Conservation (phyloP, 768 basidiomycete genomes). For the Tremella fuciformis region DNA sequence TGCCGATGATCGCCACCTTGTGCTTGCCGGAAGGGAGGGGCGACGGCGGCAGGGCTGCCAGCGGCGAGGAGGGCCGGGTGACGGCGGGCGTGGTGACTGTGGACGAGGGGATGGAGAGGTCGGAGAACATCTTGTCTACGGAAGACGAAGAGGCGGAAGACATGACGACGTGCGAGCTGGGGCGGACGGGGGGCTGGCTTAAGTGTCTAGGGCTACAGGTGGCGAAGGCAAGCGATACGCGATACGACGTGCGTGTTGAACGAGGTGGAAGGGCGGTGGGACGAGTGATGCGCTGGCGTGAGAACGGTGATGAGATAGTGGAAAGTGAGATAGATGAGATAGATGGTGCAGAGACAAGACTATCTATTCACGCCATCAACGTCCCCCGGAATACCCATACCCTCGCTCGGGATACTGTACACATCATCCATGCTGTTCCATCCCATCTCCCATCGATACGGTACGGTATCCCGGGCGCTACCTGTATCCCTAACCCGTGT, state of each 20-base stretch:
- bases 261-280: background rate
- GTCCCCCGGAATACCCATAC: no score
- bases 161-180: slow-evolving; percentile 20
- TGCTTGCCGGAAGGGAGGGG: slow-evolving; percentile 47
- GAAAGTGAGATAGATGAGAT: background rate
- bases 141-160: slow-evolving; percentile 23
- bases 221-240: background rate
- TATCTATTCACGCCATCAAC: no score
- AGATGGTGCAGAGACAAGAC: background rate
- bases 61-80: slow-evolving; percentile 49
- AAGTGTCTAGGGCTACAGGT: background rate
- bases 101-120: slow-evolving; percentile 39
- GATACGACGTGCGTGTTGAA: background rate
- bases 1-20: slow-evolving; percentile 51
- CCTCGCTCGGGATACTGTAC: no score
- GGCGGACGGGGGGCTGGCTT: background rate
- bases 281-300: background rate
- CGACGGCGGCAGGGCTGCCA: slow-evolving; percentile 42
- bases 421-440: no score
- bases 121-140: slow-evolving; percentile 24
- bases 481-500: no score
- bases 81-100: slow-evolving; percentile 29
- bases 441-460: no score
- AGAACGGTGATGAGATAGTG: background rate
- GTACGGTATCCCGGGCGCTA: no score